Base-by-base conservation (phyloP, 1,284 basidiomycete species). In the Ustilago crameri region DNA sequence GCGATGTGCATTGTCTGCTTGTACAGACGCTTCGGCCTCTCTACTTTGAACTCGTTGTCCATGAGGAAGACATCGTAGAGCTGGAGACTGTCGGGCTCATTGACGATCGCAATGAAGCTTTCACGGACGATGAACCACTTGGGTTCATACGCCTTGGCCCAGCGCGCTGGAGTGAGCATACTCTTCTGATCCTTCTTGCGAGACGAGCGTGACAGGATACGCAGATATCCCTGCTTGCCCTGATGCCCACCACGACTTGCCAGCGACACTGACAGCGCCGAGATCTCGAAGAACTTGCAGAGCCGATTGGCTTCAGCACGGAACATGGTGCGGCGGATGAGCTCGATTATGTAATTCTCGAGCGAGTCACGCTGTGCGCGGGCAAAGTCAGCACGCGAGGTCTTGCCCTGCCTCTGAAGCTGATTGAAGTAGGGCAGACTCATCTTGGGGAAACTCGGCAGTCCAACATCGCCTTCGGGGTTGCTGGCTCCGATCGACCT, bases 121-220 rank as follows among this genome's bases (percentile, higher is more conserved):
- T 98, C 95, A 22, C 95, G 88, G 3, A 98, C 90, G 45, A 93
- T 89, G 84, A 94, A 97, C 96, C 96, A 98, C 62, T 91, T 90
- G 41, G 89, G 89, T 65, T 90, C 88, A 72, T 89, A 90, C 72
- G 88, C 89, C 55, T 89, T 73, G 22, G 72, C 66, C 89, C 92
- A 91, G 4, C 87, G 85, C 0, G 88, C 85, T 1, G 84, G 83
- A 47, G 84, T 83, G 35, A 85, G 80, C 38, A 84, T 78, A 4
- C 78, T 70, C 45, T 67, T 72, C 78, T 85, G 87, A 78, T 85
- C 87, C 59, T 84, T 84, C 60, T 85, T 85, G 48, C 84, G 81
- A 2, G 85, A 85, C 32, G 85, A 84, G 12, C 79, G 79, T 24
- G 84, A 85, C 9, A 86, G 80, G 48, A 87, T 85, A 47, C 85